Conservation (phyloP, 2,329 filamentous ascomycete species). For the Ceratocystis huliohia region DNA sequence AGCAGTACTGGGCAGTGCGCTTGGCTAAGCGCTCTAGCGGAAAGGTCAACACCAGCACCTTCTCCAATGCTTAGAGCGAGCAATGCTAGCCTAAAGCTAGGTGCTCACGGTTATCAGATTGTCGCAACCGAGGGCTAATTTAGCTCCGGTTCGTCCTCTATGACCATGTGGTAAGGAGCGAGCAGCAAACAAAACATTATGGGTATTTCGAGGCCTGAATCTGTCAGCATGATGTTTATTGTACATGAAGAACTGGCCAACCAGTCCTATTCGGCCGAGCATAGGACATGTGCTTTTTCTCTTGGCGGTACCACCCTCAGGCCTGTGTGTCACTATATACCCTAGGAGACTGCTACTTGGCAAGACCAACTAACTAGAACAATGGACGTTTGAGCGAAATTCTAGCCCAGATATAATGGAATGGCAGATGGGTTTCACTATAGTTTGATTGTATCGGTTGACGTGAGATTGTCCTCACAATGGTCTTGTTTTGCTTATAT, state of each 20-base stretch:
- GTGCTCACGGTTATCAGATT: constrained; percentile 41
- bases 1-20: constrained; percentile 43
- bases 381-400: background rate
- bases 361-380: background rate
- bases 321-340: background rate
- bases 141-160: constrained; percentile 36
- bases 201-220: background rate
- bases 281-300: background rate
- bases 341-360: background rate
- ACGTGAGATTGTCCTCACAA: background rate
- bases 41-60: constrained; percentile 37
- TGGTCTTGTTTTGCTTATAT: background rate
- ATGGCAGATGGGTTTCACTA: background rate
- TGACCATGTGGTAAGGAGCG: constrained; percentile 30
- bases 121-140: constrained; percentile 42
- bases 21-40: constrained; percentile 37
- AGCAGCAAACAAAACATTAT: background rate
- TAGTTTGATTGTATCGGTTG: background rate
- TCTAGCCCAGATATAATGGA: background rate
- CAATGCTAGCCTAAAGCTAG: constrained; percentile 36
- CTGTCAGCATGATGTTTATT: background rate
- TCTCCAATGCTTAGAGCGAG: constrained; percentile 43
- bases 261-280: background rate
- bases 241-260: background rate
- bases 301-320: background rate